These are phyloP conservation scores for Backusella australiensis DNA, from an alignment of 192 early-diverging fungal genomes.

Conservation along the genomic window DNA sequence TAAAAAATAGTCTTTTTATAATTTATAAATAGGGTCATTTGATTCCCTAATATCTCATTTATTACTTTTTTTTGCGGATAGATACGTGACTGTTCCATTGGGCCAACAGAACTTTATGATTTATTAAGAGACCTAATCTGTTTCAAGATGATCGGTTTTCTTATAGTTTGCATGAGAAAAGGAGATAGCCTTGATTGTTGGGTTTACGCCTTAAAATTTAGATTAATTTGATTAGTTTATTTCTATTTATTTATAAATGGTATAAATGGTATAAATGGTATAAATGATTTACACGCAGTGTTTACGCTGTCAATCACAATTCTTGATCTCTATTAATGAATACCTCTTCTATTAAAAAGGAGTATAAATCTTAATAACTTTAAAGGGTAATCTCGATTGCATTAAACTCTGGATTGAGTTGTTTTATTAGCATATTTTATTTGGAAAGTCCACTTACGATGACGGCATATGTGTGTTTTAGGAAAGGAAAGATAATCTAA, in stretches of 20 bases:
- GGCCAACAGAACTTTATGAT: not conserved
- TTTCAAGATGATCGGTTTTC: not conserved
- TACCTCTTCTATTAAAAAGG: not conserved
- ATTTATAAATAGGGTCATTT: not conserved
- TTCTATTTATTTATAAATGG: not conserved
- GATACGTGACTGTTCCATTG: not conserved
- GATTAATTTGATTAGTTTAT: not conserved
- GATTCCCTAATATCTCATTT: not conserved
- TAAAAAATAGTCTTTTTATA: slow-evolving; percentile 7
- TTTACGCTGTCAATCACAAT: not conserved
- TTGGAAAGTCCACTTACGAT: not conserved
- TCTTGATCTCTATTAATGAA: not conserved
- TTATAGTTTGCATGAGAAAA: not conserved
- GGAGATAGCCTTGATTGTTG: not conserved
- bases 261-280: not conserved
- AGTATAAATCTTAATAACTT: not conserved
- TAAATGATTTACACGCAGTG: not conserved
- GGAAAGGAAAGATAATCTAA: not conserved
- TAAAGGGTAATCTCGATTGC: not conserved
- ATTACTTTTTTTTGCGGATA: not conserved
- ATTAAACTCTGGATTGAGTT: not conserved
- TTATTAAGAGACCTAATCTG: not conserved
- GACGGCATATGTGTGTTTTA: not conserved
- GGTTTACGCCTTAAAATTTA: not conserved
- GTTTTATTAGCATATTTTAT: not conserved